Conservation (phyloP, 495 filamentous ascomycete genomes). For the Cercophora newfieldiana region DNA sequence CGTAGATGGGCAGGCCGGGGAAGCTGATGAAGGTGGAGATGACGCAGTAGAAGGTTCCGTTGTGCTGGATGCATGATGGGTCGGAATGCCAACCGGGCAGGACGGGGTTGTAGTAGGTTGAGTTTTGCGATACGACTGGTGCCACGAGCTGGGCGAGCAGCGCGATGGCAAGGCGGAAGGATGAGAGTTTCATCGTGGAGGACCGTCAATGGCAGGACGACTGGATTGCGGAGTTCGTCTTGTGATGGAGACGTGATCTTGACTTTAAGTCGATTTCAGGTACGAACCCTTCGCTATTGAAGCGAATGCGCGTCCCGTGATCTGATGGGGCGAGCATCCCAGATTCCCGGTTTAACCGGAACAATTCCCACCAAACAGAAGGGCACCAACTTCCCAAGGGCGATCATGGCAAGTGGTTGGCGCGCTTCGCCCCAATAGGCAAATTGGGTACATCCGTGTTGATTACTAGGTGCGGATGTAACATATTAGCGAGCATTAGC, state of each 20-base stretch:
- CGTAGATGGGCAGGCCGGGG: constrained; percentile 39
- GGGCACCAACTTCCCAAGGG: not conserved
- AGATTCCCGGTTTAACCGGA: not conserved
- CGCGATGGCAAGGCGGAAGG: not conserved
- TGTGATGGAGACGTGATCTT: not conserved
- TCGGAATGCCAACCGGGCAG: constrained; percentile 41
- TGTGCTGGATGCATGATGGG: constrained; percentile 33
- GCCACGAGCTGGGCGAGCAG: not conserved
- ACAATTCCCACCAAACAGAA: not conserved
- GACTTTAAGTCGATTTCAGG: not conserved
- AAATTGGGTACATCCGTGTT: not conserved
- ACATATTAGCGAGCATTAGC: not conserved
- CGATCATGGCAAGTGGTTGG: not conserved
- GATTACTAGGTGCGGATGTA: not conserved
- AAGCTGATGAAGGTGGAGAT: constrained; percentile 41
- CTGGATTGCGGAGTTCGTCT: not conserved
- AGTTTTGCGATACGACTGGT: constrained; percentile 12
- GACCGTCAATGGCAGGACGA: not conserved
- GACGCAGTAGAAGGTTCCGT: constrained; percentile 38
- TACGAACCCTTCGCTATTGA: not conserved
- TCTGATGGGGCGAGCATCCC: not conserved
- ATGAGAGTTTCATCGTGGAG: constrained; percentile 1
- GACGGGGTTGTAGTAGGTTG: constrained; percentile 37
- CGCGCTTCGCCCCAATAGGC: not conserved
- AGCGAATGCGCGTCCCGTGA: not conserved